Evolutionary conservation across 345 rosid genomes (phyloP).

Genomic region (Brassica cretica): DNA sequence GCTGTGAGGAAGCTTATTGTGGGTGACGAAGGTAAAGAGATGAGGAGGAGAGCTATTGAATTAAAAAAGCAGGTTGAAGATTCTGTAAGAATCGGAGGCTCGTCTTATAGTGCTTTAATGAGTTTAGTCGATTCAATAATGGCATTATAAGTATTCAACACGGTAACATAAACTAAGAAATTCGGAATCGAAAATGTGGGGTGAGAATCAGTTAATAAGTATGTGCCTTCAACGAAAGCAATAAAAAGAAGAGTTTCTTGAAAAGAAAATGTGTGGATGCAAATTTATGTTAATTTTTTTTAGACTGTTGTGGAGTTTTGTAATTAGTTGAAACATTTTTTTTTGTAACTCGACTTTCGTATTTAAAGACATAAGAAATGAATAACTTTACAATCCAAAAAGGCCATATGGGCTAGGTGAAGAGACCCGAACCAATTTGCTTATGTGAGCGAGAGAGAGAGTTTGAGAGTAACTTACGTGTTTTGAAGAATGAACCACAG

Average conservation of each 20-base stretch:
- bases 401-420: too few relatives aligned
- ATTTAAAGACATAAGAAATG: too few relatives aligned
- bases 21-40: slow-evolving; percentile 44
- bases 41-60: slow-evolving; percentile 37
- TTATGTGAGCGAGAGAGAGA: too few relatives aligned
- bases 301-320: not conserved
- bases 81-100: slow-evolving; percentile 28
- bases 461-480: too few relatives aligned
- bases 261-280: not conserved
- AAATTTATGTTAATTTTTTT: not conserved
- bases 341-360: too few relatives aligned
- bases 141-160: not conserved
- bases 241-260: too few relatives aligned
- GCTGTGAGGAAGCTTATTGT: slow-evolving; percentile 43
- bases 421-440: too few relatives aligned
- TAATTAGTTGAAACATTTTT: not conserved
- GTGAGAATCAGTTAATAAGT: not conserved
- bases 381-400: too few relatives aligned
- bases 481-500: too few relatives aligned
- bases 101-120: slow-evolving; percentile 37
- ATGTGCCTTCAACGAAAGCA: not conserved
- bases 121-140: slow-evolving; percentile 33
- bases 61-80: slow-evolving; percentile 32
- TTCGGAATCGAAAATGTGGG: not conserved
- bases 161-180: not conserved